These are phyloP conservation scores for Neurospora sp. DNA, from an alignment of 495 filamentous ascomycete species.

Conservation along the genomic window DNA sequence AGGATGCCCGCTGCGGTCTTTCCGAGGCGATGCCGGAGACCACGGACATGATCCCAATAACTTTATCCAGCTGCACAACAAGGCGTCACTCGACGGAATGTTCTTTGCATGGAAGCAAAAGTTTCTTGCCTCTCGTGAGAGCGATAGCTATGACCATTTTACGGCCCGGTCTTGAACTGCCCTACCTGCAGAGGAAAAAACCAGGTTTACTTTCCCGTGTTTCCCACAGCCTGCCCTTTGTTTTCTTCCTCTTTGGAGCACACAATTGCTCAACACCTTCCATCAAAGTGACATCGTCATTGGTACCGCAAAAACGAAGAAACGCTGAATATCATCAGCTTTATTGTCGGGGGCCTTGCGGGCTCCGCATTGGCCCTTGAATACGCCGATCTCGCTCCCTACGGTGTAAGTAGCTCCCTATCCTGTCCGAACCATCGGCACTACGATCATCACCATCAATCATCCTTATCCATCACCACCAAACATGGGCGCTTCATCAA, in stretches of 20 bases:
- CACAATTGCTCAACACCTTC: background rate
- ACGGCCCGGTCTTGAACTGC: background rate
- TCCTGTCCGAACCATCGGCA: background rate
- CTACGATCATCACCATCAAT: background rate
- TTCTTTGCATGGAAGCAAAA: background rate
- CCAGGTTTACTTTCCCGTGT: background rate
- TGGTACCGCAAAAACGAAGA: background rate
- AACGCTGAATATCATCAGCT: background rate
- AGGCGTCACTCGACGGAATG: background rate
- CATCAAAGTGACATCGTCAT: background rate
- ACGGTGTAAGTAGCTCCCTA: conserved; percentile 2
- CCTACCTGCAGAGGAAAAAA: background rate
- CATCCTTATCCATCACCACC: background rate
- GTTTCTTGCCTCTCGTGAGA: background rate
- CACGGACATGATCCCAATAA: too few relatives aligned
- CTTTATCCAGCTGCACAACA: background rate
- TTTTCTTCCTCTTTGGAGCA: background rate
- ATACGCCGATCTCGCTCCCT: background rate
- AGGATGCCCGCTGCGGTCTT: background rate
- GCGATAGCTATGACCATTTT: background rate
- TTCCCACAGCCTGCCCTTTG: background rate
- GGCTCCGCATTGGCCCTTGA: background rate
- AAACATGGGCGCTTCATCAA: background rate
- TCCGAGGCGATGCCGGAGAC: background rate
- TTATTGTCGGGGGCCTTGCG: background rate